Evolutionary conservation across 2,329 filamentous ascomycete species (phyloP).

Genomic region (Blastomyces silverae): DNA sequence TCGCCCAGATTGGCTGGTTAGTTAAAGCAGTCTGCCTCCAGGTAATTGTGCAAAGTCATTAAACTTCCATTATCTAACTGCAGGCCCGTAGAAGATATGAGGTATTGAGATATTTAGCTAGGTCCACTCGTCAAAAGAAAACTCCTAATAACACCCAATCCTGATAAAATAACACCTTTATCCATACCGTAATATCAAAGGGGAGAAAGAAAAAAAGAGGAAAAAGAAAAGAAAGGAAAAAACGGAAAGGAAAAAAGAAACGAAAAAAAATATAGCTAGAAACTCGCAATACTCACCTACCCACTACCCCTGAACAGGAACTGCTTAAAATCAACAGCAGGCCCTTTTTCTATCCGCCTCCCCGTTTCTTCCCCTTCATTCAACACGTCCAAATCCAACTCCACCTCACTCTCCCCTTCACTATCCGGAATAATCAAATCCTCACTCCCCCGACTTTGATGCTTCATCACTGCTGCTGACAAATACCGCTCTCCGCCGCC

Average conservation of each 20-base stretch:
- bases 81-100: too few relatives aligned
- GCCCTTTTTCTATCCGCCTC: background rate
- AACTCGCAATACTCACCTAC: background rate
- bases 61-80: too few relatives aligned
- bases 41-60: too few relatives aligned
- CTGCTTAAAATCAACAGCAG: slow-evolving; percentile 16
- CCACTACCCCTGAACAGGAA: slow-evolving; percentile 15
- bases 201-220: too few relatives aligned
- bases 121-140: too few relatives aligned
- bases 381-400: slow-evolving; percentile 10
- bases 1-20: too few relatives aligned
- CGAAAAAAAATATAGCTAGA: slow-evolving; percentile 6
- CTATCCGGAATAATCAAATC: slow-evolving; percentile 48
- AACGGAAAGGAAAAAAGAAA: background rate
- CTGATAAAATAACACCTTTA: too few relatives aligned
- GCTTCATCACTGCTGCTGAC: background rate
- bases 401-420: slow-evolving; percentile 34
- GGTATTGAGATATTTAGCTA: too few relatives aligned
- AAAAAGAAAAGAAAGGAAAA: too few relatives aligned
- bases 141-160: too few relatives aligned
- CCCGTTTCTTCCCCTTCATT: slow-evolving; percentile 1
- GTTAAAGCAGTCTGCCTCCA: too few relatives aligned
- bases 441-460: slow-evolving; percentile 40
- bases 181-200: too few relatives aligned
- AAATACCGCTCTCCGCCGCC: background rate